Base-by-base conservation (phyloP, 2,329 filamentous ascomycete genomes). In the Harringtonia aguacate region DNA sequence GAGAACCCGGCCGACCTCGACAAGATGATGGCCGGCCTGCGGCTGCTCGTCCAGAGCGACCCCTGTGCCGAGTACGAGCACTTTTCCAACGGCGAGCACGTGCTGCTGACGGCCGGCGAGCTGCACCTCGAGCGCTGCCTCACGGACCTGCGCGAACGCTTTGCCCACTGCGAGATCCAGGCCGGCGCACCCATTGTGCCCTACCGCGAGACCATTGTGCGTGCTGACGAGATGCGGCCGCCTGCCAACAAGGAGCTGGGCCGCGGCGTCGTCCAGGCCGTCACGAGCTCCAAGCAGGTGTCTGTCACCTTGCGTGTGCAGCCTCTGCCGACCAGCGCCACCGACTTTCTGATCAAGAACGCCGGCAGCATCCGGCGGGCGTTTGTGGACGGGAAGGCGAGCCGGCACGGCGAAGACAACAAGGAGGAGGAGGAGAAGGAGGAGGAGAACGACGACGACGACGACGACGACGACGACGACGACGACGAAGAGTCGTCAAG, bases 61-160 rank as follows among this genome's bases (percentile, higher is more conserved):
- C 90, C 92, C 0, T 97, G 92, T 56, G 92, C 90, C 14, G 82
- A 94, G 59, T 98, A 98, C 55, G 89, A 97, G 59, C 86, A 94
- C 41, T 82, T 97, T 42, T 76, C 82, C 45, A 95, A 83, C 53
- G 92, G 92, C 45, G 92, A 98, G 64, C 92, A 98, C 61, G 92
- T 98, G 35, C 78, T 98, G 20, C 64, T 95, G 31, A 97, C 92
- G 1, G 92, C 92, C 7, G 92, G 92, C 43, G 92, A 98, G 62
- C 60, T 98, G 52, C 92, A 98, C 65, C 71, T 98, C 4, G 92
- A 98, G 63, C 74, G 92, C 45, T 98, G 92, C 59, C 63, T 98
- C 47, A 95, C 92, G 43, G 92, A 98, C 66, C 70, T 98, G 22
- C 77, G 87, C 49, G 92, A 98, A 58, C 75, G 92, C 6, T 98